Evolutionary conservation across 345 rosid genomes (phyloP).

Genomic region (Eucalyptus urophylla): DNA sequence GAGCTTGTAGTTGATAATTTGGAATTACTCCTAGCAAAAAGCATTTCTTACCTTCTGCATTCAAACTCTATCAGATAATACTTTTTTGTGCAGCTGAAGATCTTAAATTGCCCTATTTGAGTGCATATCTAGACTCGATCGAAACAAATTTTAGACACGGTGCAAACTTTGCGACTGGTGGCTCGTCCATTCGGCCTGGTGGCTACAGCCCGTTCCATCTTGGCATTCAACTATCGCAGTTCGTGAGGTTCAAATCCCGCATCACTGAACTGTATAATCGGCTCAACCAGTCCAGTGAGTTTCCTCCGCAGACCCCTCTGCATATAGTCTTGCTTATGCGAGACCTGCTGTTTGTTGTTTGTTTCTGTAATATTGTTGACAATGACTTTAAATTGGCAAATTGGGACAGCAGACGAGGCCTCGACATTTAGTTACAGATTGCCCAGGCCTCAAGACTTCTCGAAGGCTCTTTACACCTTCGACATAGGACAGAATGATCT

Average conservation of each 20-base stretch:
- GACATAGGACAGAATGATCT: constrained; percentile 88
- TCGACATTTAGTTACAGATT: background rate
- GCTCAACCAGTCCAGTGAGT: constrained; percentile 4
- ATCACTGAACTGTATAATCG: constrained; percentile 22
- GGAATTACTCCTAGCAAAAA: background rate
- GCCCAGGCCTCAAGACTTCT: constrained; percentile 58
- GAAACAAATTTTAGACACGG: constrained; percentile 53
- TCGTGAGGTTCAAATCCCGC: constrained; percentile 48
- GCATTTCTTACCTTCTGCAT: background rate
- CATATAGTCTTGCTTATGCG: background rate
- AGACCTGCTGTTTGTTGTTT: background rate
- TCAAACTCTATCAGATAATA: background rate
- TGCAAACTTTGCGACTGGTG: constrained; percentile 72
- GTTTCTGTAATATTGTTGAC: background rate
- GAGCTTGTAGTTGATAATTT: background rate
- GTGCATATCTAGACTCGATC: constrained; percentile 57
- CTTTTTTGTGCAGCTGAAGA: constrained; percentile 33
- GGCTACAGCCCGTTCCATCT: constrained; percentile 60
- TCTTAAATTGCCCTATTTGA: constrained; percentile 41
- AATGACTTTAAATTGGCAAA: background rate
- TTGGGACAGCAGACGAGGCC: constrained; percentile 4
- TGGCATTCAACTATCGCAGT: constrained; percentile 52
- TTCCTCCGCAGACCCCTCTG: background rate
- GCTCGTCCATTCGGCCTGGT: constrained; percentile 58
- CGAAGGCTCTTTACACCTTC: constrained; percentile 55